These are phyloP conservation scores for Leersia perrieri DNA, from an alignment of 176 grass and related monocot genomes.

Conservation along the genomic window DNA sequence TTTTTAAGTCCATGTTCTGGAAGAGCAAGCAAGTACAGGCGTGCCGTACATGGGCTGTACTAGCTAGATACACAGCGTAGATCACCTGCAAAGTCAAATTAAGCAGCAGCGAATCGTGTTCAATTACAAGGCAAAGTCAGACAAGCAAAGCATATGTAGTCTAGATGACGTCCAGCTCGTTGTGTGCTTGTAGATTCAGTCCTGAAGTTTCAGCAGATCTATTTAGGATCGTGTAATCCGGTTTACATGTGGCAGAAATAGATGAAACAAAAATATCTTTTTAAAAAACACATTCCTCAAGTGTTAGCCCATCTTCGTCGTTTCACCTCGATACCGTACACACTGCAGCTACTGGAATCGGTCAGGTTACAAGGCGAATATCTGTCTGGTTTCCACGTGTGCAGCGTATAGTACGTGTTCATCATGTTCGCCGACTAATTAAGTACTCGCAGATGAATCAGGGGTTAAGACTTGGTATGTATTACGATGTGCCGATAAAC, in stretches of 20 bases:
- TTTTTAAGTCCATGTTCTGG: background rate
- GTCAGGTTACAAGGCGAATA: background rate
- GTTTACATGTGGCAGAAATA: background rate
- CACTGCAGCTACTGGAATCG: background rate
- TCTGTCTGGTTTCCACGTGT: background rate
- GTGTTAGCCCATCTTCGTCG: background rate
- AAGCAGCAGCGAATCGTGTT: background rate
- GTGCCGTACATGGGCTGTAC: conserved; percentile 30
- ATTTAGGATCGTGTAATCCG: background rate
- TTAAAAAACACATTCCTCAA: background rate
- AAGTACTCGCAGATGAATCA: background rate
- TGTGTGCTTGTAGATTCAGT: background rate
- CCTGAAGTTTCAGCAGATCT: background rate
- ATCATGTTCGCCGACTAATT: background rate
- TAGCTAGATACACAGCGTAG: background rate
- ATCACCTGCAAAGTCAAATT: background rate
- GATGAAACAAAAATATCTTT: background rate
- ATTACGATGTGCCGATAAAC: no score
- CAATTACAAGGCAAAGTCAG: background rate
- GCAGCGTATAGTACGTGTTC: background rate
- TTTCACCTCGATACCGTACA: background rate
- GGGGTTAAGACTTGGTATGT: background rate
- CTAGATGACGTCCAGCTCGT: background rate
- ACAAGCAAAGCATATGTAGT: background rate
- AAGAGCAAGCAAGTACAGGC: background rate